Evolutionary conservation across 441 rosid genomes (phyloP).

Genomic region (Pelargonium fulgidum): DNA sequence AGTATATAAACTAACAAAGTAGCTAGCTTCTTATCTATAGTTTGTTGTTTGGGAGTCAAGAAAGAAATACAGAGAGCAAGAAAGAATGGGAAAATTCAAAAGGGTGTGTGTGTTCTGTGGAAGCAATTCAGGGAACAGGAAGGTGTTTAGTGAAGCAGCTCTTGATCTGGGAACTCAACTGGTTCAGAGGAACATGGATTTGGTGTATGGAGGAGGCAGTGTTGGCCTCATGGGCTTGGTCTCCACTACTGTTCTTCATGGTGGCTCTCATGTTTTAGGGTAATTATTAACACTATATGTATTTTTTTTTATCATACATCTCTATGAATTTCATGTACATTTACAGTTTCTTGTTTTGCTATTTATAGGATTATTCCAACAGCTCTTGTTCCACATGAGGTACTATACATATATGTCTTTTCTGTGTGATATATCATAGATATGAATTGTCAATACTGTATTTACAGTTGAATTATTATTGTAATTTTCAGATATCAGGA

Average conservation of each 20-base stretch:
- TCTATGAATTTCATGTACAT: neutral
- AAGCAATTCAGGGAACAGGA: conserved; percentile 38
- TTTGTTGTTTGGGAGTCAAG: neutral
- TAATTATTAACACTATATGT: conserved; percentile 13
- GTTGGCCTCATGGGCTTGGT: conserved; percentile 48
- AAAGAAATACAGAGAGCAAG: neutral
- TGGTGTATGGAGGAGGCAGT: conserved; percentile 53
- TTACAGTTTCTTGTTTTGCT: neutral
- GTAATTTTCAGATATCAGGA: conserved; percentile 42
- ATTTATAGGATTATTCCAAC: conserved; percentile 32
- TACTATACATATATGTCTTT: conserved; percentile 4
- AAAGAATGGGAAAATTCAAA: conserved; percentile 35
- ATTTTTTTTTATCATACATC: neutral
- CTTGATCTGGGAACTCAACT: conserved; percentile 35
- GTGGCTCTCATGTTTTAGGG: conserved; percentile 51
- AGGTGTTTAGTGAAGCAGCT: conserved; percentile 39
- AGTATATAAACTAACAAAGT: neutral
- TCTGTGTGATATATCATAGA: neutral
- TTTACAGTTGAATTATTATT: neutral
- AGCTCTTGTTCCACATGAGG: conserved; percentile 41
- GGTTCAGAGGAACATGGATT: conserved; percentile 38
- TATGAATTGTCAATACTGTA: neutral
- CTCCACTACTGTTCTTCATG: conserved; percentile 37
- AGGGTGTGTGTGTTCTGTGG: conserved; percentile 49
- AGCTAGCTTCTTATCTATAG: neutral